Evolutionary conservation across 441 rosid genomes (phyloP).

Genomic region (Adansonia gregorii): DNA sequence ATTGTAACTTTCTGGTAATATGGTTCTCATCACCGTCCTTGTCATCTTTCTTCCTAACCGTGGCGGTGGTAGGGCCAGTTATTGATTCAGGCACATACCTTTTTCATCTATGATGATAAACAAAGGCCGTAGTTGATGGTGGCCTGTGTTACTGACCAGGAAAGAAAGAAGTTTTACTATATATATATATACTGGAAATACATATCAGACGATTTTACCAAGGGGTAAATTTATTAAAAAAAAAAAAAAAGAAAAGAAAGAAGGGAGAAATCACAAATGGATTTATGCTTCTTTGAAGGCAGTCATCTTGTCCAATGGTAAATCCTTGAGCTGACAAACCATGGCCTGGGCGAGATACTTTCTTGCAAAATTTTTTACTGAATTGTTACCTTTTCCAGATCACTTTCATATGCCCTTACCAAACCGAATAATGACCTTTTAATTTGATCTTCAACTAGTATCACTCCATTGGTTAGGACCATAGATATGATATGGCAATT

Average conservation of each 20-base stretch:
- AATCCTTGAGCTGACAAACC: too few species aligned
- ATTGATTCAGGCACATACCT: too few species aligned
- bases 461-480: not conserved
- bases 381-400: not conserved
- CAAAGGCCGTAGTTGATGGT: too few species aligned
- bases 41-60: too few species aligned
- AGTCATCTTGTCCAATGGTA: not conserved
- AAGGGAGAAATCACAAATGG: not conserved
- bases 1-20: too few species aligned
- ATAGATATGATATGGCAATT: not conserved
- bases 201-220: not conserved
- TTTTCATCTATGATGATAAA: too few species aligned
- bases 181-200: not conserved
- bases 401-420: not conserved
- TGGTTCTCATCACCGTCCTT: too few species aligned
- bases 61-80: too few species aligned
- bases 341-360: not conserved
- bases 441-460: constrained; percentile 17
- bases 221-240: not conserved
- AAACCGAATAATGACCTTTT: constrained; percentile 1
- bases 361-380: not conserved
- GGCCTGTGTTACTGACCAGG: not conserved
- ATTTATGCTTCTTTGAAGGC: not conserved
- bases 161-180: not conserved
- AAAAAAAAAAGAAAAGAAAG: not conserved